Base-by-base conservation (phyloP, 176 grass and related monocot species). In the Hordeum marinum region DNA sequence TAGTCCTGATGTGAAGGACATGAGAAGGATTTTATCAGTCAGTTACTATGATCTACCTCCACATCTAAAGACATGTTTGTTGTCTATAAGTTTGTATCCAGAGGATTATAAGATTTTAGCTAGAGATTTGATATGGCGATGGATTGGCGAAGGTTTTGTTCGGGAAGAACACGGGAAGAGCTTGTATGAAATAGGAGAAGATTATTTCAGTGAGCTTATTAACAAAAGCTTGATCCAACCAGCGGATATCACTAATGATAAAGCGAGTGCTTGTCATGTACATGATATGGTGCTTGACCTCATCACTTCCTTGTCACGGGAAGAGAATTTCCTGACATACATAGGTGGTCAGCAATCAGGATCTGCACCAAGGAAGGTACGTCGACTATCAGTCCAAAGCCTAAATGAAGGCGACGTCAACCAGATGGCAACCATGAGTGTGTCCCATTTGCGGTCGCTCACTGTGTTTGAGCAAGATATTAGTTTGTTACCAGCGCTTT, bases 221-320 rank as follows among this genome's bases (percentile, higher is more conserved):
- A 36, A 67, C 6, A 67, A 67, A 67, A 36, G 3, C 15, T 67
- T 67, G 15, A 20, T 67, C 15, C 31, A 67, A 36, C 64, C 64
- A 4, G 5, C 17, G 0, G 64, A 20, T 36, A 36, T 36, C 17
- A 8, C 3, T 35, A 1, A 8, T 20, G 17, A 67, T 35, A 36
- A 18, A 32, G 64, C 7, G 31, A 67, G 2, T 7, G 3, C 64
- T 67, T 67, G 64, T 4, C 15, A 31, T 67, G 15, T 67, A 10
- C 64, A 83, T 17, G 32, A 83, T 23, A 83, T 83, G 68, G 37
- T 74, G 34, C 55, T 62, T n/a, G 68, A 74, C 15, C 55, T 83
- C 9, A 23, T 83, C 5, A 40, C 9, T 46, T 83, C 8, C 31
- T 20, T 67, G 11, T 62, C 81, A 41, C 45, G 13, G 12, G 68